Base-by-base conservation (phyloP, 495 filamentous ascomycete genomes). In the Neurospora sp. region DNA sequence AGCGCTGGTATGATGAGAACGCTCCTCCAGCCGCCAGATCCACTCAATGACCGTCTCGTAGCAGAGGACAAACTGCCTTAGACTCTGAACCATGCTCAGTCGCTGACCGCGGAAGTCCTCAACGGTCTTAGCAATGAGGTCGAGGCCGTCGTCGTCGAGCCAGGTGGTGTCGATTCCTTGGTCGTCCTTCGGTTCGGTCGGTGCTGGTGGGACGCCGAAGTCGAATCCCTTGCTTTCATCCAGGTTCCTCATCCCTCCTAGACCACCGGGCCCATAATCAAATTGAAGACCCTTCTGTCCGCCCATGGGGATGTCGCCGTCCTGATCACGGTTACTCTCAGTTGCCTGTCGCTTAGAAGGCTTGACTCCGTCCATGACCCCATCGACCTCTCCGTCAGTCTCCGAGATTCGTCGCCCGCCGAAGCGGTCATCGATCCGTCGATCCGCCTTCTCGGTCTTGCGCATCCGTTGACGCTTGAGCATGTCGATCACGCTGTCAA, bases 31-130 rank as follows among this genome's bases (percentile, higher is more conserved):
- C 72, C 85, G 79, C 73, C 74, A 78, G 21, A 94, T 82, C 96
- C 96, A 99, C 82, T 98, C 96, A 54, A 97, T 83, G 9, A 98
- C 88, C 37, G 92, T 96, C 82, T 99, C 96, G 80, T 99, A 99
- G 79, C 96, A 99, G 45, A 99, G 88, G 71, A 97, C 95, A 82
- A 91, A 99, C 82, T 99, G 96, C 74, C 93, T 88, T 74, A 99
- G 84, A 76, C 92, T 97, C 82, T 99, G 96, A 71, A 99, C 95
- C 96, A 98, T 98, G 83, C 94, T 97, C 8, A 97, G 82, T 72
- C 96, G 84, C 82, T 99, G 96, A 9, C 85, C 85, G 39, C 96
- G 86, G 78, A 99, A 96, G 78, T 98, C 93, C 75, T 93, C 90
- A 5, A 99, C 95, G 0, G 93, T 94, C 78, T 89, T 90, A 72